Evolutionary conservation across 441 rosid species (phyloP).

Genomic region (Raphanus hybrid): DNA sequence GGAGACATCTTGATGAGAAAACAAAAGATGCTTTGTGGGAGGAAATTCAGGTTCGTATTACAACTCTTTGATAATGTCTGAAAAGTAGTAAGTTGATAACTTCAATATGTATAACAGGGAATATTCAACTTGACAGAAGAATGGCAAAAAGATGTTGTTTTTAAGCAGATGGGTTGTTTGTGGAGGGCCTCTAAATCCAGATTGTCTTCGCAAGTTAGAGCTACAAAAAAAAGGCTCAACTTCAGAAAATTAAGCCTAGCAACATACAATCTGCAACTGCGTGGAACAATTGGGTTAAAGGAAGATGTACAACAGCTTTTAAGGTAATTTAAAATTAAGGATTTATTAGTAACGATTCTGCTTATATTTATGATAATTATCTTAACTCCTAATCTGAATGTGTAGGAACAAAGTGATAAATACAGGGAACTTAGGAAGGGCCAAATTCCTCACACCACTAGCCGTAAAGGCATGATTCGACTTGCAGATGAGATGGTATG

Average conservation of each 20-base stretch:
- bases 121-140: neutral
- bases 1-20: no score
- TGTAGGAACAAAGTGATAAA: neutral
- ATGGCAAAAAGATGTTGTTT: neutral
- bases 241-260: neutral
- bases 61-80: no score
- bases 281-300: neutral
- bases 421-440: neutral
- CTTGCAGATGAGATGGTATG: neutral
- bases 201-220: neutral
- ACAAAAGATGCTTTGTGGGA: neutral
- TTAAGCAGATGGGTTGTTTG: neutral
- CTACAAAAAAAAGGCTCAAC: neutral
- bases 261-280: neutral
- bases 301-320: neutral
- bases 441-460: neutral
- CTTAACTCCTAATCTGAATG: no score
- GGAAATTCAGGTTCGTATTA: neutral
- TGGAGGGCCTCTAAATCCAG: neutral
- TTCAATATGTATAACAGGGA: neutral
- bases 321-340: neutral
- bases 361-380: no score
- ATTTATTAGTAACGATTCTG: no score
- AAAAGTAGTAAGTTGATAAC: no score
- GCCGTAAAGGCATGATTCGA: neutral